A percentile compares a stretch with the other conserved stretches of the same genome.
phyloP scores from a whole-genome alignment of 306 rosid species.

The Fragaria ananassa region DNA sequence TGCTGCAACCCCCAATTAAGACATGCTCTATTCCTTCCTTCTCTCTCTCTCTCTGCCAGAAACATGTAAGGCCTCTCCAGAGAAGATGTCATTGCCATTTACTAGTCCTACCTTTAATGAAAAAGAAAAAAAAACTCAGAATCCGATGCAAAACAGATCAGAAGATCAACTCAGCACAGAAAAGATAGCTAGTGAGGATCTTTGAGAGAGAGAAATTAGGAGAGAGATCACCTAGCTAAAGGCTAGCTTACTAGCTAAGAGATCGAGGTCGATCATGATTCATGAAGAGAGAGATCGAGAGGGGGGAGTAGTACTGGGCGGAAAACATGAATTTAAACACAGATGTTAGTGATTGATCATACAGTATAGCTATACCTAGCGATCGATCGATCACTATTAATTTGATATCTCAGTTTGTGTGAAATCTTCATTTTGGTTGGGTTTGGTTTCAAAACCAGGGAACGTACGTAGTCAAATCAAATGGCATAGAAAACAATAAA shows the following conservation, averaged over 20 bases:
- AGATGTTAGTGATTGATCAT: not conserved
- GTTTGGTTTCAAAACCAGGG: constrained; percentile 19
- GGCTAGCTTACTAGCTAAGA: not conserved
- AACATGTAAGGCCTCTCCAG: constrained; percentile 40
- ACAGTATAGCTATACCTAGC: not conserved
- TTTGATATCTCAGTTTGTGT: not conserved
- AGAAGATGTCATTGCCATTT: constrained; percentile 45
- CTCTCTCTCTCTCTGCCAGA: constrained; percentile 27
- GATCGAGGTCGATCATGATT: no score
- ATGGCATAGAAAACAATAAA: not conserved
- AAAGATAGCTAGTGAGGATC: constrained; percentile 6
- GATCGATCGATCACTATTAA: not conserved
- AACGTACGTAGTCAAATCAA: constrained; percentile 31
- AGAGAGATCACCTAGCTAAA: not conserved
- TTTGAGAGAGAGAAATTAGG: not conserved
- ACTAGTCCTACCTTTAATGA: constrained; percentile 25
- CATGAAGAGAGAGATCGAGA: no score
- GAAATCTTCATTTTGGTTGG: not conserved
- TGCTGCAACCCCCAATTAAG: constrained; percentile 9
- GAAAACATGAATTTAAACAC: not conserved
- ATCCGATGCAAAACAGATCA: constrained; percentile 27
- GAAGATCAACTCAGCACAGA: not conserved
- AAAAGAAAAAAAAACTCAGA: constrained; percentile 14
- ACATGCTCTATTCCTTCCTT: not conserved
- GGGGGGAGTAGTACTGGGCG: no score